Percentiles rank a stretch among this genome's conserved stretches.
Evolutionary conservation across 2,329 filamentous ascomycete species (phyloP).

Genomic region (Sclerotinia borealis): DNA sequence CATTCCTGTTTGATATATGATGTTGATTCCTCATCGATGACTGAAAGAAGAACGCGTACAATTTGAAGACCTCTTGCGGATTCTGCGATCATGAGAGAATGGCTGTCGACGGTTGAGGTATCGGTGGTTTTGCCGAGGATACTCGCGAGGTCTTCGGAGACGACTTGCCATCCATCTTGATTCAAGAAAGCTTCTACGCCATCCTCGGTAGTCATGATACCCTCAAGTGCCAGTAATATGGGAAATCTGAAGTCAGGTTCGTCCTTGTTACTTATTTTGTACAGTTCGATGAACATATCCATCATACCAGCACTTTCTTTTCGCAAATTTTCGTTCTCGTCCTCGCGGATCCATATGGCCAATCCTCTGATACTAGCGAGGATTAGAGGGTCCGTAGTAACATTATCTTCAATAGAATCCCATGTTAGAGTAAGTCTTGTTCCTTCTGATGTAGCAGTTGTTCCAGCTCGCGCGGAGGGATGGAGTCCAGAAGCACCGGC

Average conservation of each 20-base stretch:
- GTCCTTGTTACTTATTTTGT: conserved; percentile 34
- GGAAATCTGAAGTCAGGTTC: conserved; percentile 50
- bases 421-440: conserved; percentile 46
- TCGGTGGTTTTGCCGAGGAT: conserved; percentile 35
- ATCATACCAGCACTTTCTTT: conserved; percentile 45
- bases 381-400: conserved; percentile 50
- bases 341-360: conserved; percentile 63
- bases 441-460: conserved; percentile 41
- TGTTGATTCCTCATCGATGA: conserved; percentile 44
- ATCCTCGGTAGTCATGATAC: conserved; percentile 43
- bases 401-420: conserved; percentile 47
- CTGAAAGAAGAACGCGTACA: conserved; percentile 47
- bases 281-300: conserved; percentile 60
- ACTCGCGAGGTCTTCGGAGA: conserved; percentile 44
- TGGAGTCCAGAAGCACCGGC: conserved; percentile 57
- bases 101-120: not conserved
- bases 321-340: conserved; percentile 54
- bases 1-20: conserved; percentile 45
- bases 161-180: conserved; percentile 48
- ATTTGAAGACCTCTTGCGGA: conserved; percentile 48
- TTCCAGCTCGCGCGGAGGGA: conserved; percentile 45
- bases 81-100: conserved; percentile 29
- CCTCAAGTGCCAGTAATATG: conserved; percentile 54
- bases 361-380: conserved; percentile 52
- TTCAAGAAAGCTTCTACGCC: conserved; percentile 37